A percentile compares a stretch with the other conserved stretches of the same genome.
Evolutionary conservation across 1,284 basidiomycete genomes (phyloP).

Genomic region (Trichosporon ovoides): DNA sequence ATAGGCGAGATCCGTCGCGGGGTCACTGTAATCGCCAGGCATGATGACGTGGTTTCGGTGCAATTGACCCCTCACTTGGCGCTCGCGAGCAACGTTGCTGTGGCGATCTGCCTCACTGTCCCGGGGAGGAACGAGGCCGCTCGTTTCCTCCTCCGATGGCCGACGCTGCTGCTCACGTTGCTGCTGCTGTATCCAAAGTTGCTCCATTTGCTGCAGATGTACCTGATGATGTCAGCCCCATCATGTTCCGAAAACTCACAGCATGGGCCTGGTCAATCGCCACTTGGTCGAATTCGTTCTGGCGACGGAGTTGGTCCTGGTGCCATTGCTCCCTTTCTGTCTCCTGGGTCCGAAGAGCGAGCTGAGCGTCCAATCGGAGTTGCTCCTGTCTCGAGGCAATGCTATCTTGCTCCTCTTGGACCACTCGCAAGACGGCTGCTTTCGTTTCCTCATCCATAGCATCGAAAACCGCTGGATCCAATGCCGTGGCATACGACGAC

Average conservation of each 20-base stretch:
- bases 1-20: not conserved
- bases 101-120: not conserved
- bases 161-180: not conserved
- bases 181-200: constrained; percentile 21
- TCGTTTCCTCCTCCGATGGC: too few relatives aligned
- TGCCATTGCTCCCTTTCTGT: constrained; percentile 37
- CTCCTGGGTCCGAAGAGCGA: constrained; percentile 44
- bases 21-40: not conserved
- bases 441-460: constrained; percentile 6
- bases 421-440: constrained; percentile 31
- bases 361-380: constrained; percentile 29
- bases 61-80: not conserved
- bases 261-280: not conserved
- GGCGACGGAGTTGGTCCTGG: constrained; percentile 9
- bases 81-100: not conserved
- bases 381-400: constrained; percentile 19
- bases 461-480: not conserved
- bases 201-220: constrained; percentile 37
- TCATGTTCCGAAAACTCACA: constrained; percentile 4
- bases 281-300: not conserved
- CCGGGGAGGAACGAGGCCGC: too few relatives aligned
- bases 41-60: not conserved
- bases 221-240: constrained; percentile 34
- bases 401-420: constrained; percentile 25
- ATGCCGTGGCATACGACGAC: not conserved